Conservation (phyloP, 2,329 filamentous ascomycete species). For the Cadophora gregata region DNA sequence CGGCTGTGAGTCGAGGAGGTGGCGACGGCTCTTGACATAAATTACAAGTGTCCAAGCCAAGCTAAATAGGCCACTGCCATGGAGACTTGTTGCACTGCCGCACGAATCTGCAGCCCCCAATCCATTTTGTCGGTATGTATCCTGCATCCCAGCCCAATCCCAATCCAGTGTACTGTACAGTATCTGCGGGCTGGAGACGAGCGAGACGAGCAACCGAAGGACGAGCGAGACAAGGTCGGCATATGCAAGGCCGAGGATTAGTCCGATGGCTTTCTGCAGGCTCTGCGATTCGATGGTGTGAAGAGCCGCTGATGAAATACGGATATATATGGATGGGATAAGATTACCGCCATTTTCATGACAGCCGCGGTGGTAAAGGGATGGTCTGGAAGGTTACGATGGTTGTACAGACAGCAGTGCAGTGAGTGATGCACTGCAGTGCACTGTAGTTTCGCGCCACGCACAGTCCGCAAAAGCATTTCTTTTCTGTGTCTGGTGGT, state of each 20-base stretch:
- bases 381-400: not conserved
- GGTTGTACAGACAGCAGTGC: too few relatives aligned
- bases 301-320: not conserved
- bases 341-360: not conserved
- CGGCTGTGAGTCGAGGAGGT: not conserved
- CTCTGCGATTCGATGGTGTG: slow-evolving; percentile 1
- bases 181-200: not conserved
- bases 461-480: slow-evolving; percentile 6
- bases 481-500: slow-evolving; percentile 18
- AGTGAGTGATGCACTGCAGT: too few relatives aligned
- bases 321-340: not conserved
- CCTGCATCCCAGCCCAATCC: slow-evolving; percentile 4
- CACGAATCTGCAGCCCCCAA: slow-evolving; percentile 12
- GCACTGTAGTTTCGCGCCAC: not conserved
- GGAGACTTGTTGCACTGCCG: slow-evolving; percentile 15
- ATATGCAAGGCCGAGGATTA: slow-evolving; percentile 14
- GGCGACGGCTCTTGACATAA: not conserved
- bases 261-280: slow-evolving; percentile 6
- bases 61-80: not conserved
- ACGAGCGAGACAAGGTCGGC: not conserved
- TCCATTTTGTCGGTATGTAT: not conserved
- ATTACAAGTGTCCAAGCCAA: not conserved
- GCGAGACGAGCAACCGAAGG: not conserved
- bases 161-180: not conserved
- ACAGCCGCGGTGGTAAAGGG: slow-evolving; percentile 12